Conservation (phyloP, 1,139 yeast species). For the Entelexis sorbosivorans region DNA sequence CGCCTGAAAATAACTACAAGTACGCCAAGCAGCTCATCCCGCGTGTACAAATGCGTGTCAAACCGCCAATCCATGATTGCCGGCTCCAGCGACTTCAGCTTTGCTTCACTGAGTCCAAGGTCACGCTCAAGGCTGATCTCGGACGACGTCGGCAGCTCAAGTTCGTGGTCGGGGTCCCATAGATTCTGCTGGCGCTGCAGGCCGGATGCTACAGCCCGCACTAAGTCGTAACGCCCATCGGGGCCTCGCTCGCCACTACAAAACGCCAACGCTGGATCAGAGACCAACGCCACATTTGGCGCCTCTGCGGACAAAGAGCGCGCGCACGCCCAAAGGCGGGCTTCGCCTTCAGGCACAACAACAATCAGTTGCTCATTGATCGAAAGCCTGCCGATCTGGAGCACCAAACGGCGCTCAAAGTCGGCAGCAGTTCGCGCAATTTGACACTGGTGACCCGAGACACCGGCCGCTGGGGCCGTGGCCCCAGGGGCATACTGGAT, state of each 20-base stretch:
- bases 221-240: constrained; percentile 2
- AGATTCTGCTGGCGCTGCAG: constrained; percentile 3
- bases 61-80: constrained; percentile 13
- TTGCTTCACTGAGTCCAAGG: constrained; percentile 10
- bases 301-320: constrained; percentile 7
- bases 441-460: not conserved
- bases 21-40: constrained; percentile 47
- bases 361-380: not conserved
- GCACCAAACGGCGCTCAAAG: constrained; percentile 1
- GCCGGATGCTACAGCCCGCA: constrained; percentile 1
- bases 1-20: constrained; percentile 44
- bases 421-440: not conserved
- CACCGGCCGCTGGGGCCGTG: not conserved
- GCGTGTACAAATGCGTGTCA: constrained; percentile 17
- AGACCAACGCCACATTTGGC: constrained; percentile 10
- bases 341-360: not conserved
- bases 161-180: constrained; percentile 13
- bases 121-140: constrained; percentile 10
- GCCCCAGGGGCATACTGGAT: constrained; percentile 4
- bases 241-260: constrained; percentile 4
- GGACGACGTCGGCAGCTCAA: constrained; percentile 6
- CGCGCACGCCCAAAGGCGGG: not conserved
- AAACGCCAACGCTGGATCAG: not conserved
- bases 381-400: not conserved
- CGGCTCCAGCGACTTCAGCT: constrained; percentile 8